Evolutionary conservation across 1,139 yeast species (phyloP), one percentile per base, ranked within the genome.

Genomic region (Hanseniaspora sp.): DNA sequence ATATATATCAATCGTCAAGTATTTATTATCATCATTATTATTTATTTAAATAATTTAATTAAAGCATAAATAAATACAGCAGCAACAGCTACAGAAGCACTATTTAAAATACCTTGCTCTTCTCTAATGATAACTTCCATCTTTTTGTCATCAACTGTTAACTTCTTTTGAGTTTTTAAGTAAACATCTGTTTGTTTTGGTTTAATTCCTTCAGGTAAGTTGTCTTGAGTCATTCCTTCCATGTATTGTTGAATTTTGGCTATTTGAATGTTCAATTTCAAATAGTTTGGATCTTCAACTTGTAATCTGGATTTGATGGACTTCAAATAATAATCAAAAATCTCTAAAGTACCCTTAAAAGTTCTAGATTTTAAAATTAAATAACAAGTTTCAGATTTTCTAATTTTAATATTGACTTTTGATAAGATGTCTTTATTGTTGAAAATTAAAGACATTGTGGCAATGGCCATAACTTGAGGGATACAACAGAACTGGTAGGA

Each of bases 401-500:
- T 79, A 66, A 94, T 84, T 73, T 94, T 94, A 59, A 92, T 84
- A 63, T 86, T 82, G 6, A 17, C 48, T 42, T 70, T 68, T 53
- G 80, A 77, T 64, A 92, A 78, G 3, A 92, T 85, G 5, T 73
- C 67, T 9, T 83, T 82, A 70, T 94, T 94, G 67, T 86, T 83
- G 74, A 85, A 90, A 43, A 92, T 85, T 56, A 83, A 74, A 30
- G 92, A 90, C 62, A 92, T 74, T 0, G 97, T 87, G 8, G 97
- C 96, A 66, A 92, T 83, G 43, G 97, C 96, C 98, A 92, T 92
- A 35, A 90, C 96, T 70, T 92, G 98, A 18, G 98, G 98, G 65
- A 92, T 92, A 17, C 96, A 90, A 71, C 97, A 90, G 73, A 92
- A 92, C 61, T 82, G 83, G 74, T 87, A 92, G 53, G 84, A 72